Evolutionary conservation across 192 early-diverging fungal genomes (phyloP).

Genomic region (Umbelopsis sp.): DNA sequence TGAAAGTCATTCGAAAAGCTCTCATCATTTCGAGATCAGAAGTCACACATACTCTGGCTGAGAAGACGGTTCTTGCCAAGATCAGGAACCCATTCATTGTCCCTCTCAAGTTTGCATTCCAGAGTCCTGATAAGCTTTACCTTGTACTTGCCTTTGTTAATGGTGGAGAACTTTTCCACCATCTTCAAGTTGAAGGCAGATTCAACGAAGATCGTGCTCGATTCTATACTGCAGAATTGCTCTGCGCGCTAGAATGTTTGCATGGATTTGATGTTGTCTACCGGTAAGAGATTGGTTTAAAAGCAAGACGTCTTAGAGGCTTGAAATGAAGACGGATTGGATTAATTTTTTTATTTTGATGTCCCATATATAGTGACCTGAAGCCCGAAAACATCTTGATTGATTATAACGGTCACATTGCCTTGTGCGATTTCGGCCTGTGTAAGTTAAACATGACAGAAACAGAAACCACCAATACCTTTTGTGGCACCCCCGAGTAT

Average conservation of each 20-base stretch:
- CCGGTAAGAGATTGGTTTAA: slow-evolving; percentile 68
- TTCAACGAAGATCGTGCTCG: slow-evolving; percentile 88
- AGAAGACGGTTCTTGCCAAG: slow-evolving; percentile 88
- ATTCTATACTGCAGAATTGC: slow-evolving; percentile 93
- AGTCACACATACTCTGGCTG: slow-evolving; percentile 92
- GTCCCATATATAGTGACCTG: slow-evolving; percentile 66
- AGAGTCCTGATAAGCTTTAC: slow-evolving; percentile 93
- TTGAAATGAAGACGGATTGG: no score
- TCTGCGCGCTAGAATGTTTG: slow-evolving; percentile 89
- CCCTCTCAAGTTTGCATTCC: slow-evolving; percentile 92
- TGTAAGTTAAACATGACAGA: slow-evolving; percentile 95
- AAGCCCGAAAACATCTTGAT: slow-evolving; percentile 96
- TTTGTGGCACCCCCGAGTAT: slow-evolving; percentile 99
- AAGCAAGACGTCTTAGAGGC: no score
- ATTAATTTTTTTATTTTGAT: slow-evolving; percentile 38
- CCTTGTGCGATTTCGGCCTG: slow-evolving; percentile 92
- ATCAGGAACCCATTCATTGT: slow-evolving; percentile 94
- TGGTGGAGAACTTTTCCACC: slow-evolving; percentile 97
- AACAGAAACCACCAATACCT: slow-evolving; percentile 89
- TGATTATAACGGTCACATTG: slow-evolving; percentile 93
- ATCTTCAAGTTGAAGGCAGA: slow-evolving; percentile 84
- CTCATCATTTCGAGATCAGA: slow-evolving; percentile 93
- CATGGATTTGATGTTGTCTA: slow-evolving; percentile 90
- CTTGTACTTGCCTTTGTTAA: slow-evolving; percentile 94
- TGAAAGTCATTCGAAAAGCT: slow-evolving; percentile 94